Conservation (phyloP, 2,329 filamentous ascomycete genomes). For the Pseudogymnoascus sp. region DNA sequence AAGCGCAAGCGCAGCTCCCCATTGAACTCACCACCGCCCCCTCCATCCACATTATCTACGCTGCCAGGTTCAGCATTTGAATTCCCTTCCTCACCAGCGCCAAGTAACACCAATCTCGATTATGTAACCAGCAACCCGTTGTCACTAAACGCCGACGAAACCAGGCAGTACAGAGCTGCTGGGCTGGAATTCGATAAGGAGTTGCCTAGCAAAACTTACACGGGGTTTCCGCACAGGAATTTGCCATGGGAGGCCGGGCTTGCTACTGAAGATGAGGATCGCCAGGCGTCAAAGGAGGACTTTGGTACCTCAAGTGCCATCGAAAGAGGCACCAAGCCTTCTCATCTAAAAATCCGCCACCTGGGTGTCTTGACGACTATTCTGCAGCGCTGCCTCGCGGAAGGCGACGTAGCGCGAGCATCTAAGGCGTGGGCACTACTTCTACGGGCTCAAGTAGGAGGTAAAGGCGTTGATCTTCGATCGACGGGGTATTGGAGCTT, state of each 20-base stretch:
- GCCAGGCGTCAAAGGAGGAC: conserved; percentile 3
- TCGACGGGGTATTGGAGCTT: conserved; percentile 69
- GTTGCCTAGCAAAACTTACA: conserved; percentile 32
- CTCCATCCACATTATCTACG: conserved; percentile 13
- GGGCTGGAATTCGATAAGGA: conserved; percentile 43
- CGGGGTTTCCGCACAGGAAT: conserved; percentile 46
- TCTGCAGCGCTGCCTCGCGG: conserved; percentile 63
- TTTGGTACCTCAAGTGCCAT: conserved; percentile 11
- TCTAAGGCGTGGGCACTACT: conserved; percentile 69
- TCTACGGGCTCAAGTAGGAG: conserved; percentile 50
- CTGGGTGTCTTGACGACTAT: conserved; percentile 60
- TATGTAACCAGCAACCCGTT: conserved; percentile 38
- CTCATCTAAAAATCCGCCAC: conserved; percentile 43
- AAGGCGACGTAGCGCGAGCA: conserved; percentile 64
- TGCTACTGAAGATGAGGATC: conserved; percentile 15
- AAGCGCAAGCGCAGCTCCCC: conserved; percentile 20
- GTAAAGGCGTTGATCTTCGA: conserved; percentile 58
- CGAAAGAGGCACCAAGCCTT: conserved; percentile 14
- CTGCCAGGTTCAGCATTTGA: not conserved
- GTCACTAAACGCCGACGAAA: conserved; percentile 45
- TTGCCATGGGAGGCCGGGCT: conserved; percentile 22
- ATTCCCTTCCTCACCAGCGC: not conserved
- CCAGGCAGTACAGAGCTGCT: conserved; percentile 46
- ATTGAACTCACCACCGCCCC: conserved; percentile 6
- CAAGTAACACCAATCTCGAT: not conserved